Conservation (phyloP, 306 rosid genomes). For the Calophaca sinica region DNA sequence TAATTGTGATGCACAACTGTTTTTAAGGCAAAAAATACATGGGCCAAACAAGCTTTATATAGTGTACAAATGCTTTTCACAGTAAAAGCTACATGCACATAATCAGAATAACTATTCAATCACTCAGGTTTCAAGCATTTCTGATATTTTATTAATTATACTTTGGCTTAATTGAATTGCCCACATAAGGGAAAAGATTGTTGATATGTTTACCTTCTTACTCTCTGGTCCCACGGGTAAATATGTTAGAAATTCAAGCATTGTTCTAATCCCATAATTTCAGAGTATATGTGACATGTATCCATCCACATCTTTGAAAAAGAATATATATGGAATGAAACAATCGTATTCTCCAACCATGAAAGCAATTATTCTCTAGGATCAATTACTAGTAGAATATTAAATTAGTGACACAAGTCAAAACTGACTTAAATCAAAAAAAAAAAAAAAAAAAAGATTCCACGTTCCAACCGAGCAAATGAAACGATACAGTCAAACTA, state of each 20-base stretch:
- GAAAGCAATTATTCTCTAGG: background rate
- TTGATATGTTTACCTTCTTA: background rate
- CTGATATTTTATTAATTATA: no score
- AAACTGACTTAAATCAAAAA: background rate
- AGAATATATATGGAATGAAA: constrained; percentile 3
- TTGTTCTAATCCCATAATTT: background rate
- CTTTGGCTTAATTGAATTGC: no score
- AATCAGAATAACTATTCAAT: no score
- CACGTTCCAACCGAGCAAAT: background rate
- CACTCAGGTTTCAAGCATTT: no score
- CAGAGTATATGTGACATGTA: background rate
- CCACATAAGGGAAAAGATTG: background rate
- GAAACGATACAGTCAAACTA: background rate
- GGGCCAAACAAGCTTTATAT: no score
- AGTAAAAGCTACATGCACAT: no score
- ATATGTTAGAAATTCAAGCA: background rate
- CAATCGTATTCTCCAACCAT: constrained; percentile 5
- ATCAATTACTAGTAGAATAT: background rate
- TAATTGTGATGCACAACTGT: no score
- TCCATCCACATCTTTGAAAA: constrained; percentile 1
- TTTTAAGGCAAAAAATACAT: no score
- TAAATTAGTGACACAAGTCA: background rate
- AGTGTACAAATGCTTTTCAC: no score
- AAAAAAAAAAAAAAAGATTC: no score
- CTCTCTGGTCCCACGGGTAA: background rate